Conservation (phyloP, 2,329 filamentous ascomycete species). For the Kalaharituber pfeilii region DNA sequence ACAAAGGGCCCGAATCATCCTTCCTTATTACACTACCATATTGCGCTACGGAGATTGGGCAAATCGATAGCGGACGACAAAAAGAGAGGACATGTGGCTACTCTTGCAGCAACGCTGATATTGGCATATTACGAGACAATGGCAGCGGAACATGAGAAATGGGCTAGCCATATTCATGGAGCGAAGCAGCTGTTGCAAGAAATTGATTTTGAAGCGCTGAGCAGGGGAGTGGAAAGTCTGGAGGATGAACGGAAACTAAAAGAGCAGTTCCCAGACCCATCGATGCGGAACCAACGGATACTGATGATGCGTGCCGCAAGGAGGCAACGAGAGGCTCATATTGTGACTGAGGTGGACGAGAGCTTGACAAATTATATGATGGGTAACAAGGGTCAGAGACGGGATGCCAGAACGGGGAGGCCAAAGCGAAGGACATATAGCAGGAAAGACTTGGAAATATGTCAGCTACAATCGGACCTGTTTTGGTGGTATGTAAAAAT, state of each 20-base stretch:
- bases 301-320: conserved; percentile 25
- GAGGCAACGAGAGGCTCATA: conserved; percentile 27
- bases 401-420: neutral
- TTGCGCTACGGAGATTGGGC: conserved; percentile 61
- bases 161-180: conserved; percentile 81
- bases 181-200: conserved; percentile 68
- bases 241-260: conserved; percentile 30
- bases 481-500: conserved; percentile 97
- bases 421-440: conserved; percentile 21
- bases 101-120: conserved; percentile 71
- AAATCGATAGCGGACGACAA: conserved; percentile 52
- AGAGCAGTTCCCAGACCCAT: conserved; percentile 15
- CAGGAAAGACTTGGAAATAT: conserved; percentile 53
- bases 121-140: conserved; percentile 89
- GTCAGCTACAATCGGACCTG: conserved; percentile 65
- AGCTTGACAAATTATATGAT: conserved; percentile 40
- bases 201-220: conserved; percentile 59
- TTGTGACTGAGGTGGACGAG: conserved; percentile 37
- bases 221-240: conserved; percentile 48
- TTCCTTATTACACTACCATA: conserved; percentile 81
- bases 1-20: conserved; percentile 57
- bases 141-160: conserved; percentile 85
- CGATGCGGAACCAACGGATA: conserved; percentile 10
- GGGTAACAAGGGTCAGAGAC: conserved; percentile 35
- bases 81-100: conserved; percentile 57